Percentiles rank a stretch among this genome's conserved stretches.
These are phyloP conservation scores for Helenozyma rhizophorensis DNA, from an alignment of 805 yeast genomes.

Conservation along the genomic window DNA sequence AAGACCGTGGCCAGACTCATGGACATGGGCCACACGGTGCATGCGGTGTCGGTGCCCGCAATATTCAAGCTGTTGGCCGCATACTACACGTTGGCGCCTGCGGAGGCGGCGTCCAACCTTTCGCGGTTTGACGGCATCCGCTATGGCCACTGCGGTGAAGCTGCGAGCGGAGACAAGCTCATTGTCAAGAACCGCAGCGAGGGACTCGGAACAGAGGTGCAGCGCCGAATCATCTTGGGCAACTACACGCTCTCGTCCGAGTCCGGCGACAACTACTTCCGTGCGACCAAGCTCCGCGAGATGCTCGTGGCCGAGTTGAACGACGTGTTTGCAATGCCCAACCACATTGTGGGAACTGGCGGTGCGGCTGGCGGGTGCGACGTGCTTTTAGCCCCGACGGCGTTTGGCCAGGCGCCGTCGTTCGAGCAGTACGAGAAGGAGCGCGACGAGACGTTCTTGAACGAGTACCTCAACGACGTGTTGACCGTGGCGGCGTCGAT, in stretches of 20 bases:
- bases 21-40: conserved; percentile 47
- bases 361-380: conserved; percentile 37
- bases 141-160: conserved; percentile 48
- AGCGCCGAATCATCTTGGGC: conserved; percentile 79
- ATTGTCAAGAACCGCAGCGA: conserved; percentile 49
- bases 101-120: conserved; percentile 91
- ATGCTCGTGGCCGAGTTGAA: conserved; percentile 64
- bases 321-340: conserved; percentile 49
- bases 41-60: conserved; percentile 67
- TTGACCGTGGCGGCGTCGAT: conserved; percentile 87
- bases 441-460: conserved; percentile 42
- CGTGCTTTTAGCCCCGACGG: conserved; percentile 69
- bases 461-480: conserved; percentile 74
- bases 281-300: conserved; percentile 67
- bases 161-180: conserved; percentile 6
- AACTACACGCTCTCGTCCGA: conserved; percentile 80
- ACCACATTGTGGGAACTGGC: conserved; percentile 24
- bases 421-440: conserved; percentile 37
- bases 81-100: conserved; percentile 83
- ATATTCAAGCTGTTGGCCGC: conserved; percentile 65
- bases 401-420: conserved; percentile 53
- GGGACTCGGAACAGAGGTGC: conserved; percentile 80
- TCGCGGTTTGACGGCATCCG: conserved; percentile 88
- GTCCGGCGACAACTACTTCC: conserved; percentile 67
- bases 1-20: conserved; percentile 41